Percentiles rank a stretch among this genome's conserved stretches.
Evolutionary conservation across 1,284 basidiomycete species (phyloP).

Genomic region (Porodaedalea pini): DNA sequence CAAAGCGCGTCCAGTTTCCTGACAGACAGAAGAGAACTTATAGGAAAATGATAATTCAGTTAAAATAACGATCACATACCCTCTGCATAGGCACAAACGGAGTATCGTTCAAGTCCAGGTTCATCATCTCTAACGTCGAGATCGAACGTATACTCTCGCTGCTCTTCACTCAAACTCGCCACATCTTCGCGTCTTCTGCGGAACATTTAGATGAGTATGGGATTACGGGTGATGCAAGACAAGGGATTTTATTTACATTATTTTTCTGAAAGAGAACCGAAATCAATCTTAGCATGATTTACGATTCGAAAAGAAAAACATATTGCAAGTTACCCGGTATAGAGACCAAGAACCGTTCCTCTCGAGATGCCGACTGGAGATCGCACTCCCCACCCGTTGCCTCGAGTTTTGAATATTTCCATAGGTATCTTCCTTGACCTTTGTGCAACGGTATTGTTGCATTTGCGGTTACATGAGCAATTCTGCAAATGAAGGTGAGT

Average conservation of each 20-base stretch:
- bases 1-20: constrained; percentile 15
- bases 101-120: not conserved
- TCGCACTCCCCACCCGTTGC: constrained; percentile 54
- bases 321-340: constrained; percentile 48
- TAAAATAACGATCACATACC: not conserved
- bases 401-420: constrained; percentile 54
- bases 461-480: constrained; percentile 43
- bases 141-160: constrained; percentile 7
- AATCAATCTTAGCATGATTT: not conserved
- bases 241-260: constrained; percentile 26
- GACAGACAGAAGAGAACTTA: not conserved
- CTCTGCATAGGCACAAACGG: not conserved
- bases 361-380: constrained; percentile 35
- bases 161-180: not conserved
- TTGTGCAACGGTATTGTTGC: constrained; percentile 54
- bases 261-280: constrained; percentile 20
- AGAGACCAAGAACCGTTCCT: constrained; percentile 60
- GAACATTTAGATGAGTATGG: not conserved
- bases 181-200: not conserved
- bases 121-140: constrained; percentile 1
- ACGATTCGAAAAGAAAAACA: not conserved
- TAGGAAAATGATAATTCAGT: not conserved
- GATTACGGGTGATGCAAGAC: not conserved
- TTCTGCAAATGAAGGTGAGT: constrained; percentile 30
- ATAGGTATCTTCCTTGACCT: constrained; percentile 44